Conservation (phyloP, 75 land plant genomes). For the Selaginella moellendorffii region DNA sequence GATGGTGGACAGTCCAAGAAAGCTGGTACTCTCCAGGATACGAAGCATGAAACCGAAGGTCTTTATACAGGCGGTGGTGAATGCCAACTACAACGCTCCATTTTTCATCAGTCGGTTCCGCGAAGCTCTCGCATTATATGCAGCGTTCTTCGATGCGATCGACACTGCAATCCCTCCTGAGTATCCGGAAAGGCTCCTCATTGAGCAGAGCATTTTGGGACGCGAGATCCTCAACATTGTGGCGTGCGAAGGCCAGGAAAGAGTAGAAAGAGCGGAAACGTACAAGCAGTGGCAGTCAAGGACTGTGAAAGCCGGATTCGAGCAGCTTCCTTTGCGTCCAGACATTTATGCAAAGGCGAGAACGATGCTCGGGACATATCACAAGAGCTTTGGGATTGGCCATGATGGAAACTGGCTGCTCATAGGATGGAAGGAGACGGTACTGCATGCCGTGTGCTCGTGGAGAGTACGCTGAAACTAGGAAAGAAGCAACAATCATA, state of each 20-base stretch:
- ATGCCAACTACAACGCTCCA: conserved; percentile 60
- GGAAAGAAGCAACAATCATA: too few relatives aligned
- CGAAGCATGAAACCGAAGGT: conserved; percentile 44
- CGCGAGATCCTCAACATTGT: conserved; percentile 55
- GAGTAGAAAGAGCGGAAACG: conserved; percentile 74
- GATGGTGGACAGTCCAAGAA: conserved; percentile 42
- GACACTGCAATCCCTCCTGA: conserved; percentile 40
- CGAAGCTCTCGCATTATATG: conserved; percentile 58
- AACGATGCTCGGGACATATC: conserved; percentile 28
- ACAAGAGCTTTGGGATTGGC: conserved; percentile 62
- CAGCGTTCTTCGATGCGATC: conserved; percentile 51
- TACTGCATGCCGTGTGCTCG: conserved; percentile 33
- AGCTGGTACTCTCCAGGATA: conserved; percentile 46
- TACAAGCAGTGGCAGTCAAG: conserved; percentile 82
- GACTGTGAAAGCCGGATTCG: conserved; percentile 51
- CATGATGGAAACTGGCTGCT: conserved; percentile 58
- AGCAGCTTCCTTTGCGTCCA: conserved; percentile 30
- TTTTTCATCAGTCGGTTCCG: conserved; percentile 65
- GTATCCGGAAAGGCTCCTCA: conserved; percentile 29
- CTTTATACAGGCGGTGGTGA: conserved; percentile 44
- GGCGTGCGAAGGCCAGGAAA: conserved; percentile 71
- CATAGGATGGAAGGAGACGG: conserved; percentile 74
- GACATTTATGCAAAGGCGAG: conserved; percentile 26
- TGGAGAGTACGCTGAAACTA: conserved; percentile 32
- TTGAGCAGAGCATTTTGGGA: conserved; percentile 44